Base-by-base conservation (phyloP, 2,329 filamentous ascomycete species). In the Aspergillus tamarii region DNA sequence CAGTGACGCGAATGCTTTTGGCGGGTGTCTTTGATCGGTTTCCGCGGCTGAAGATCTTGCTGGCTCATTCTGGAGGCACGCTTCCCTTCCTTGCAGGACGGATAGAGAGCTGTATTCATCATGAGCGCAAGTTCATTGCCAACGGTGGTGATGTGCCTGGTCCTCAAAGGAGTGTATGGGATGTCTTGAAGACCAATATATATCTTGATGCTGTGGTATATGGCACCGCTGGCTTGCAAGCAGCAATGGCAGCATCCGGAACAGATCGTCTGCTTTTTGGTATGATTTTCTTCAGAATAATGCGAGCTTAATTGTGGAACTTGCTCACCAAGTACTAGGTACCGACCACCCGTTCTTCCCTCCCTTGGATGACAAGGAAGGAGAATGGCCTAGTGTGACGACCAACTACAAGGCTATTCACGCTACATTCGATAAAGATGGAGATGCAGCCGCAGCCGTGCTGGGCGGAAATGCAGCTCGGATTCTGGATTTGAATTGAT, bases 31-130 rank as follows among this genome's bases (percentile, higher is more conserved):
- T 95, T 77, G 93, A 96, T 76, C 84, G 86, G 11, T 90, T 93
- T 52, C 86, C 85, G 0, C 81, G 82, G 10, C 78, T 97, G 65
- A 84, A 87, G 26, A 88, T 97, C 73, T 82, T 97, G 60, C 83
- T 97, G 5, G 94, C 94, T 0, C 94, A 97, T 78, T 93, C 91
- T 28, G 94, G 94, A 1, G 94, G 94, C 2, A 94, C 93, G 0
- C 81, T 97, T 55, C 94, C 94, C 0, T 97, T 97, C 76, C 82
- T 97, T 2, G 94, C 93, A 0, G 94, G 94, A 0, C 84, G 94
- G 32, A 93, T 97, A 58, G 93, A 97, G 79, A 94, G 90, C 73
- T 97, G 93, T 74, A 88, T 97, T 59, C 77, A 88, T 63, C 94
- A 97, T 79, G 93, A 97, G 73, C 89, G 87, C 0, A 88, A 93